A percentile compares a stretch with the other conserved stretches of the same genome.
Conservation (phyloP, 2,329 filamentous ascomycete genomes). For the Lojkania enalia region DNA sequence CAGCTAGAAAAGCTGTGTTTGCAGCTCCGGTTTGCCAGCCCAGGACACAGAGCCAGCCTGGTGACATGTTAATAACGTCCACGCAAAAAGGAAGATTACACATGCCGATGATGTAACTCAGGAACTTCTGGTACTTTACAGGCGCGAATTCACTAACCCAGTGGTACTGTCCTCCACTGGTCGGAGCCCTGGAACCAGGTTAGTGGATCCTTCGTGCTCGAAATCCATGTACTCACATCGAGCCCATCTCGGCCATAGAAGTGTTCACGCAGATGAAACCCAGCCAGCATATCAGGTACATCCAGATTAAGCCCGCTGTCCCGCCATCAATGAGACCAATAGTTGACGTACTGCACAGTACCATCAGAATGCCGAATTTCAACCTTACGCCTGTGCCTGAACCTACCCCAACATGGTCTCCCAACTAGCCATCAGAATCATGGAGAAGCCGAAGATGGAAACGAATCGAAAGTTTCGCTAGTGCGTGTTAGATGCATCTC, state of each 20-base stretch:
- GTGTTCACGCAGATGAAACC: conserved; percentile 28
- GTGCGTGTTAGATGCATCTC: not conserved
- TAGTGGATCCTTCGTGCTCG: not conserved
- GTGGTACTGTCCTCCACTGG: conserved; percentile 30
- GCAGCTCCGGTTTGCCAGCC: conserved; percentile 44
- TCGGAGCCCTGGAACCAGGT: conserved; percentile 15
- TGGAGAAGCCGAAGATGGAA: conserved; percentile 19
- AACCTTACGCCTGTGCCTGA: no score
- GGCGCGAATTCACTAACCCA: conserved; percentile 40
- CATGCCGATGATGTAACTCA: conserved; percentile 41
- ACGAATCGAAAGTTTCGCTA: conserved; percentile 22
- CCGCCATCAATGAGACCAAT: conserved; percentile 29
- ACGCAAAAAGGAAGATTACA: not conserved
- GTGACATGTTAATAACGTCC: not conserved
- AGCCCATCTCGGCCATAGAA: conserved; percentile 40
- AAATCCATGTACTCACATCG: conserved; percentile 31
- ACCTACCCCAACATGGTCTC: conserved; percentile 3
- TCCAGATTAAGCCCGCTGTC: conserved; percentile 32
- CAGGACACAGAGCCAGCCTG: conserved; percentile 46
- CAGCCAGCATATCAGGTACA: conserved; percentile 27
- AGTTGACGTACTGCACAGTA: conserved; percentile 5
- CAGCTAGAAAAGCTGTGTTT: conserved; percentile 21
- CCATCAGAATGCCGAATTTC: no score
- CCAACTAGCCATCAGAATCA: conserved; percentile 10
- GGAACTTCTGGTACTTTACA: conserved; percentile 35